Percentiles rank a stretch among this genome's conserved stretches.
These are phyloP conservation scores for Acanthamoeba triangularis DNA, from an alignment of 208 protist species.

Conservation along the genomic window DNA sequence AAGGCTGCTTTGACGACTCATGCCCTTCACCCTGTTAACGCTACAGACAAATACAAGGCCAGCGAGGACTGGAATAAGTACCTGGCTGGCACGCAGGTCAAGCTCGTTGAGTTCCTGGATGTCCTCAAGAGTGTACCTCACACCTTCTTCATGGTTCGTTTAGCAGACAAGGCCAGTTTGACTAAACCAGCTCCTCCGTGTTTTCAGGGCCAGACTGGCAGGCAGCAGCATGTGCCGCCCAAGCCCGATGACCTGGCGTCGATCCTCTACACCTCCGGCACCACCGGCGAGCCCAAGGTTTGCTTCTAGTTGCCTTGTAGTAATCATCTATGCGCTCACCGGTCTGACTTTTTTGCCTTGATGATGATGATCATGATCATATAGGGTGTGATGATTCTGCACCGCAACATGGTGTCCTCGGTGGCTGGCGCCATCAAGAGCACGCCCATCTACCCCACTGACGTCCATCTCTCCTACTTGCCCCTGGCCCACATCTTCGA, in stretches of 20 bases:
- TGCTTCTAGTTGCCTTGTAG: too few species aligned
- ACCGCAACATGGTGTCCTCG: conserved; percentile 83
- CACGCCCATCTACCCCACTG: conserved; percentile 37
- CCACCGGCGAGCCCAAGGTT: conserved; percentile 90
- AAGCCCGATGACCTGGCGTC: conserved; percentile 80
- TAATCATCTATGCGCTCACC: too few species aligned
- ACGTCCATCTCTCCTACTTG: conserved; percentile 92
- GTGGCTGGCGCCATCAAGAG: conserved; percentile 73
- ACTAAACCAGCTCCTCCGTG: not conserved
- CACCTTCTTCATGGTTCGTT: not conserved
- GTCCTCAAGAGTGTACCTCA: conserved; percentile 9
- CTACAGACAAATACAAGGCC: conserved; percentile 51
- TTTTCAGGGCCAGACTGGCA: conserved; percentile 21
- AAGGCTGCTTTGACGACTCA: not conserved
- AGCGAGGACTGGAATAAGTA: conserved; percentile 32
- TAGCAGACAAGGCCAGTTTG: not conserved
- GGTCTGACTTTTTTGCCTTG: not conserved
- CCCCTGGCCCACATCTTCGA: conserved; percentile 94
- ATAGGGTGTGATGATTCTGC: conserved; percentile 84
- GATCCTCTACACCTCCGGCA: conserved; percentile 90
- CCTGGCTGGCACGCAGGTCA: not conserved
- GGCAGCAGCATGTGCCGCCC: conserved; percentile 61
- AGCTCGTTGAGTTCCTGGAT: not conserved
- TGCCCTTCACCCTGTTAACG: too few species aligned
- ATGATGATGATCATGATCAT: too few species aligned